Evolutionary conservation across 2,329 filamentous ascomycete genomes (phyloP).

Genomic region (Paecilomyces fulvus): DNA sequence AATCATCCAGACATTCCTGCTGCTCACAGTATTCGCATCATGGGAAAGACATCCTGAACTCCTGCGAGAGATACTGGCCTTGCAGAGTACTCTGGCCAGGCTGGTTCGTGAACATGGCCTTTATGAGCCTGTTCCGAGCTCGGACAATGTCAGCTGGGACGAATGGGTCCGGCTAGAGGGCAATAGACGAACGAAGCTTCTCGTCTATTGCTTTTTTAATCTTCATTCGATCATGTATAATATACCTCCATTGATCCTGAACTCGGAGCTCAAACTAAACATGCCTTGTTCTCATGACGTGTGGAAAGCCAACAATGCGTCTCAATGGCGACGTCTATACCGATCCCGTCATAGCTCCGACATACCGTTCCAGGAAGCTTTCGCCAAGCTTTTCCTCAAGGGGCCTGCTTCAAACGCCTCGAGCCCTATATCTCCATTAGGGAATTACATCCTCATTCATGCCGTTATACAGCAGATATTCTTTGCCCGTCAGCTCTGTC

Average conservation of each 20-base stretch:
- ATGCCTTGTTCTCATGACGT: constrained; percentile 48
- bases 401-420: constrained; percentile 25
- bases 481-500: constrained; percentile 41
- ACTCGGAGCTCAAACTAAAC: constrained; percentile 45
- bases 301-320: constrained; percentile 46
- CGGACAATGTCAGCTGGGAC: constrained; percentile 42
- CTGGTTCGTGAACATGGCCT: constrained; percentile 48
- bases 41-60: constrained; percentile 52
- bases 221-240: constrained; percentile 56
- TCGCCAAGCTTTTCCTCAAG: constrained; percentile 36
- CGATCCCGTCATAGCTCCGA: constrained; percentile 26
- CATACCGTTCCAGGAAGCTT: constrained; percentile 37
- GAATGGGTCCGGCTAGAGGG: constrained; percentile 48
- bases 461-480: constrained; percentile 49
- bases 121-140: constrained; percentile 19
- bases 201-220: constrained; percentile 52
- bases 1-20: constrained; percentile 41
- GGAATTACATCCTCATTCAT: constrained; percentile 48
- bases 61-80: constrained; percentile 48
- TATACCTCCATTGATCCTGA: constrained; percentile 50
- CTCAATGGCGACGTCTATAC: constrained; percentile 40
- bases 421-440: constrained; percentile 39
- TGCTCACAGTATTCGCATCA: constrained; percentile 52
- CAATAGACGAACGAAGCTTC: constrained; percentile 46
- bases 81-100: constrained; percentile 49